These are phyloP conservation scores for Monosporascus sp. DNA, from an alignment of 2,329 filamentous ascomycete species.

Conservation along the genomic window DNA sequence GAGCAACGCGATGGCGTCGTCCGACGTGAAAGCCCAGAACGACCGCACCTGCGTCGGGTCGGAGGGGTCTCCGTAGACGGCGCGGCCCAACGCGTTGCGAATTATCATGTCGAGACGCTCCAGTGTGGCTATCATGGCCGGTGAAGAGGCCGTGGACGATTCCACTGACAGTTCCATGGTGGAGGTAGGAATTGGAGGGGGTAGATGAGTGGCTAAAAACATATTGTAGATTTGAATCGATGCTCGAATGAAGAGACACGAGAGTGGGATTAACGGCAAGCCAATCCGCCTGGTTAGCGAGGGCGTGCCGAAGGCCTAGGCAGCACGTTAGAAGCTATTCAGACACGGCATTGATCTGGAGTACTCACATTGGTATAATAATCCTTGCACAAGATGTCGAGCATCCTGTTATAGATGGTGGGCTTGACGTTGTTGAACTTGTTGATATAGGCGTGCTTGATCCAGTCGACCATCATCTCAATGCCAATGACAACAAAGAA, in stretches of 20 bases:
- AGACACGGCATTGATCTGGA: neutral
- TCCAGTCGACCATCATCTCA: conserved; percentile 93
- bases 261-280: conserved; percentile 84
- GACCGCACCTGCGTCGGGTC: conserved; percentile 31
- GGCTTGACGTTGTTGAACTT: conserved; percentile 99
- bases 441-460: conserved; percentile 96
- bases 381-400: conserved; percentile 93
- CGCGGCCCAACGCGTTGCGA: conserved; percentile 69
- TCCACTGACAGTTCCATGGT: conserved; percentile 63
- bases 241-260: conserved; percentile 91
- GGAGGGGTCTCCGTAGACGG: conserved; percentile 58
- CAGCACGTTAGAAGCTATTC: conserved; percentile 9
- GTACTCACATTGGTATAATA: conserved; percentile 83
- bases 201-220: conserved; percentile 85
- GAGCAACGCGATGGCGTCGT: conserved; percentile 66
- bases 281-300: conserved; percentile 86
- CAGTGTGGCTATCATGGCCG: conserved; percentile 69
- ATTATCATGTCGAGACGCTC: conserved; percentile 75
- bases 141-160: conserved; percentile 58
- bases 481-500: conserved; percentile 92
- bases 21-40: conserved; percentile 56
- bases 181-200: conserved; percentile 62
- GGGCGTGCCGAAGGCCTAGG: conserved; percentile 78
- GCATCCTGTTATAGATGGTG: conserved; percentile 78
- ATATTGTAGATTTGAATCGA: conserved; percentile 96